These are phyloP conservation scores for Sphagnum magellanicum DNA, from an alignment of 228 moss, liverwort and hornwort genomes.

Conservation along the genomic window DNA sequence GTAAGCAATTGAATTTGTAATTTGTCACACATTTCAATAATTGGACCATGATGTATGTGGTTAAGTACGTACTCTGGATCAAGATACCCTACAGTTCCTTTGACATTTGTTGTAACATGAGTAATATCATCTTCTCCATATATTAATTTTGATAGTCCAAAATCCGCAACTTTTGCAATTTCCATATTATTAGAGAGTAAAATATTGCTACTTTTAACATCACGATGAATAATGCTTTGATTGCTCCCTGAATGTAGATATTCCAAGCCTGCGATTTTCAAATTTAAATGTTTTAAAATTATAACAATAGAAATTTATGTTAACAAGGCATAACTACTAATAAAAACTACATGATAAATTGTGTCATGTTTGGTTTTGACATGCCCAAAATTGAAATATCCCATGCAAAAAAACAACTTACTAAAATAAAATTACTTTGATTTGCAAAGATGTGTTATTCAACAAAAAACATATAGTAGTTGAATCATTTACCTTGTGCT, in stretches of 20 bases:
- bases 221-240: conserved; percentile 27
- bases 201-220: conserved; percentile 24
- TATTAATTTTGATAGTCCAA: conserved; percentile 20
- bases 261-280: conserved; percentile 18
- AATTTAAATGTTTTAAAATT: too few relatives aligned
- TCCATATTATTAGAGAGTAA: conserved; percentile 19
- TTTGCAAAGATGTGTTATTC: background rate
- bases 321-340: too few relatives aligned
- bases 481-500: conserved; percentile 11
- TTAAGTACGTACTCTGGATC: conserved; percentile 26
- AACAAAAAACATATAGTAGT: background rate
- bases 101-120: conserved; percentile 18
- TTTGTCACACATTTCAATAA: too few relatives aligned
- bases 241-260: conserved; percentile 23
- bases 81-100: conserved; percentile 31
- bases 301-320: too few relatives aligned
- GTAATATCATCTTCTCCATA: conserved; percentile 2
- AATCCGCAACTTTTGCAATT: conserved; percentile 26
- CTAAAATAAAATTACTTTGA: too few relatives aligned
- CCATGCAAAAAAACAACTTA: too few relatives aligned
- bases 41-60: background rate
- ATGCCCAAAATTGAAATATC: background rate
- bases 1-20: too few relatives aligned
- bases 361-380: too few relatives aligned
- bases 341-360: too few relatives aligned